Evolutionary conservation across 805 yeast species (phyloP).

Genomic region (Saccharomyces eubayanus): DNA sequence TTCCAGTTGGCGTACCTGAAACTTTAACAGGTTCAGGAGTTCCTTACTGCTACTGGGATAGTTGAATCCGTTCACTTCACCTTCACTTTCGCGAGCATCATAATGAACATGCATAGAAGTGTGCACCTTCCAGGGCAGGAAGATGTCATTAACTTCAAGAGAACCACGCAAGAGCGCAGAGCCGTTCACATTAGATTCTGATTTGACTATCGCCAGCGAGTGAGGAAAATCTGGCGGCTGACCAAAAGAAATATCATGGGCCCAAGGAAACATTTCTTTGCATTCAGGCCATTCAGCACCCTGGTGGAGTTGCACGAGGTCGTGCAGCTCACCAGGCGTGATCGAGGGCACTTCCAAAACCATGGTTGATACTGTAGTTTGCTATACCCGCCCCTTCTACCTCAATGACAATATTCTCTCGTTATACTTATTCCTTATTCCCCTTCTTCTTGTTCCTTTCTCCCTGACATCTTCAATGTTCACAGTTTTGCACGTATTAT

Average conservation of each 20-base stretch:
- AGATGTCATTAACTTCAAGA: slow-evolving; percentile 43
- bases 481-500: background rate
- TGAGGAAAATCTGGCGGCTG: slow-evolving; percentile 48
- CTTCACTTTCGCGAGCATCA: background rate
- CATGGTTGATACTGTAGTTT: background rate
- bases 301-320: slow-evolving; percentile 8
- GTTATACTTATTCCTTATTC: background rate
- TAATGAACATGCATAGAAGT: slow-evolving; percentile 7
- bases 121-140: slow-evolving; percentile 34
- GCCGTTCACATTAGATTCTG: slow-evolving; percentile 7
- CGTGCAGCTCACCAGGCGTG: slow-evolving; percentile 6
- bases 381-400: background rate
- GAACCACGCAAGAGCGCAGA: slow-evolving; percentile 46
- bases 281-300: slow-evolving; percentile 49
- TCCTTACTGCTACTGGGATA: slow-evolving; percentile 10
- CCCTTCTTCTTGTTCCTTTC: background rate
- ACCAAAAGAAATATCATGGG: slow-evolving; percentile 63
- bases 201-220: slow-evolving; percentile 28
- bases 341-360: slow-evolving; percentile 1
- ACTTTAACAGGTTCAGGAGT: slow-evolving; percentile 1
- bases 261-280: slow-evolving; percentile 75
- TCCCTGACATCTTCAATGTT: background rate
- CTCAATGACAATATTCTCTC: background rate
- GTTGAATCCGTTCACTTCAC: background rate
- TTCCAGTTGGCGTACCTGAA: background rate